Percentiles rank a stretch among this genome's conserved stretches.
These are phyloP conservation scores for Solanum bukasovii DNA, from an alignment of 257 asterid species.

Conservation along the genomic window DNA sequence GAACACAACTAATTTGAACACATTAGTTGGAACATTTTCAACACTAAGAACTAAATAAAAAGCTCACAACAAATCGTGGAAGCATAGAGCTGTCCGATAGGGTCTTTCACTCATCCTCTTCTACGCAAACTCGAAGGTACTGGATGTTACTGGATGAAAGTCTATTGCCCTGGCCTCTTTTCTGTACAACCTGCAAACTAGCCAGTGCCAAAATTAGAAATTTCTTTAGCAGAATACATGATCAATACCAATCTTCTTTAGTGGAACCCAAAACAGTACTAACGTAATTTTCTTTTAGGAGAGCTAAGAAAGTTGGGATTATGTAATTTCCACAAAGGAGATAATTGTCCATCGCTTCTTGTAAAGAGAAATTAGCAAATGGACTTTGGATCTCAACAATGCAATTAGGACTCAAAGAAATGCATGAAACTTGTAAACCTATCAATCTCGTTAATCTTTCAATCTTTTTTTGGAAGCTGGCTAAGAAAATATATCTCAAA, in stretches of 20 bases:
- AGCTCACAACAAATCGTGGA: not conserved
- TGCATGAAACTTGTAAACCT: not conserved
- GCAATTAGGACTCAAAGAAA: not conserved
- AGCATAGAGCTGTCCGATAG: not conserved
- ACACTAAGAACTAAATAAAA: not conserved
- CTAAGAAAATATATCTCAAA: not conserved
- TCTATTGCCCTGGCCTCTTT: not conserved
- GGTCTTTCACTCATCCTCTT: not conserved
- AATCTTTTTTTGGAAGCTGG: not conserved
- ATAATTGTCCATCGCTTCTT: not conserved
- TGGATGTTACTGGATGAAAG: not conserved
- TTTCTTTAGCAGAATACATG: not conserved
- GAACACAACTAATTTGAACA: not conserved
- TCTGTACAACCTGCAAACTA: constrained; percentile 4
- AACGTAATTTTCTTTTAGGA: not conserved
- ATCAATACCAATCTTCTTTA: not conserved
- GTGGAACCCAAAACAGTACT: not conserved
- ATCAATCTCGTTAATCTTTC: not conserved
- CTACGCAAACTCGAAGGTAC: not conserved
- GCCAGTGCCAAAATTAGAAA: not conserved
- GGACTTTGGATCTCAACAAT: not conserved
- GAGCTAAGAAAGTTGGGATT: not conserved
- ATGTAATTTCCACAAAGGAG: too few relatives aligned
- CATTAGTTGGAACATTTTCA: not conserved
- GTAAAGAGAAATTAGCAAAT: not conserved